phyloP scores from a whole-genome alignment of 2,329 filamentous ascomycete species.

The Amauroascus niger region DNA sequence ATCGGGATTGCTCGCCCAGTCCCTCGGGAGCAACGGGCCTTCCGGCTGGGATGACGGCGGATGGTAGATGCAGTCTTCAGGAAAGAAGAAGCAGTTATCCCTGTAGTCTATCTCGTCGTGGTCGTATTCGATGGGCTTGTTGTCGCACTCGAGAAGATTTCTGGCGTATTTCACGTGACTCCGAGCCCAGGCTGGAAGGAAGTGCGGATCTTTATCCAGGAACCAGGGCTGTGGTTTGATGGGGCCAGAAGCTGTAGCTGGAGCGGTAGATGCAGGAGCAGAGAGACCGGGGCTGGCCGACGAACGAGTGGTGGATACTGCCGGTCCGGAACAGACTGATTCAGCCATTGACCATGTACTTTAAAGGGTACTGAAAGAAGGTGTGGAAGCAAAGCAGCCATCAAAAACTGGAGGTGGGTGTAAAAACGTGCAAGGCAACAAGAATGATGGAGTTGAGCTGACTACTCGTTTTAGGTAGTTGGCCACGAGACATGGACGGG shows the following conservation, averaged over 20 bases:
- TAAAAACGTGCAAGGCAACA: not conserved
- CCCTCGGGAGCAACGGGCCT: not conserved
- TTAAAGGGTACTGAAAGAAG: not conserved
- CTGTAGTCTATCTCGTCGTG: conserved; percentile 35
- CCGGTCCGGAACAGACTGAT: conserved; percentile 3
- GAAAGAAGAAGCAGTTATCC: conserved; percentile 38
- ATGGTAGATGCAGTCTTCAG: conserved; percentile 36
- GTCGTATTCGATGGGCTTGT: conserved; percentile 37
- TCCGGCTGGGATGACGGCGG: conserved; percentile 18
- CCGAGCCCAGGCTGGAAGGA: conserved; percentile 34
- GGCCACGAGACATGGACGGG: conserved; percentile 4
- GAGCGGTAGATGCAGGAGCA: not conserved
- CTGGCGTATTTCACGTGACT: conserved; percentile 32
- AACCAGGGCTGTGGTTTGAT: conserved; percentile 3
- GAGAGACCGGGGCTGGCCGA: not conserved
- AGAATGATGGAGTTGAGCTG: not conserved
- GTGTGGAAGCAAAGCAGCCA: conserved; percentile 8
- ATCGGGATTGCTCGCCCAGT: conserved; percentile 12
- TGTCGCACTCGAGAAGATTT: conserved; percentile 32
- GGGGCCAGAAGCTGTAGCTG: not conserved
- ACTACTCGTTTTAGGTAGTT: conserved; percentile 9
- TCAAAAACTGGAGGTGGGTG: not conserved
- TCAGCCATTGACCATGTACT: conserved; percentile 13
- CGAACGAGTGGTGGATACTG: conserved; percentile 5
- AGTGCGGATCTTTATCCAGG: conserved; percentile 15